phyloP scores from a whole-genome alignment of 768 basidiomycete species.

The Tylopilus balloui region DNA sequence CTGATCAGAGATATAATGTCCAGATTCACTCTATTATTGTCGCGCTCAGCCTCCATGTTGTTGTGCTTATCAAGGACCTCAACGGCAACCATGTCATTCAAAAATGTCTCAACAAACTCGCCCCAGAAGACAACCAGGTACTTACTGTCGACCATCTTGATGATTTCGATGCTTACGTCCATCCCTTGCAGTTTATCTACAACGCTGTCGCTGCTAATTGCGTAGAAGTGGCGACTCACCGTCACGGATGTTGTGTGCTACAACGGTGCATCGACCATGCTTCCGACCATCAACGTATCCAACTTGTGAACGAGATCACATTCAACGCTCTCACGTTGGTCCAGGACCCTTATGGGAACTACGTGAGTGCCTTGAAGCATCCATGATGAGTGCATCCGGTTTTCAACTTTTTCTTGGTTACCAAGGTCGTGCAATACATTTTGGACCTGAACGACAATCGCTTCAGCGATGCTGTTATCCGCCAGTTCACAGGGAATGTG shows the following conservation, averaged over 20 bases:
- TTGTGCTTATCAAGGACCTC: slow-evolving; percentile 97
- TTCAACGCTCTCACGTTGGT: slow-evolving; percentile 97
- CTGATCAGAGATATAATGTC: slow-evolving; percentile 77
- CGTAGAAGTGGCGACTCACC: slow-evolving; percentile 96
- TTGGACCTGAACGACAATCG: slow-evolving; percentile 97
- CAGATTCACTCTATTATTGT: slow-evolving; percentile 97
- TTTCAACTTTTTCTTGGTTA: slow-evolving; percentile 4
- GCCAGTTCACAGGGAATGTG: slow-evolving; percentile 96
- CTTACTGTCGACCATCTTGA: slow-evolving; percentile 1
- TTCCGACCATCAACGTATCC: slow-evolving; percentile 89
- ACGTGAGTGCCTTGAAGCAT: slow-evolving; percentile 44
- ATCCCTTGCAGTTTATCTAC: slow-evolving; percentile 78
- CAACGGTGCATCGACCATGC: slow-evolving; percentile 99
- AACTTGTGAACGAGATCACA: slow-evolving; percentile 98
- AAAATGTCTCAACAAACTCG: slow-evolving; percentile 97
- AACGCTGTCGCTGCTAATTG: slow-evolving; percentile 99
- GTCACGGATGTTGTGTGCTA: slow-evolving; percentile 97
- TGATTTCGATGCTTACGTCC: neutral
- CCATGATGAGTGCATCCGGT: neutral
- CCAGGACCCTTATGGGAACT: slow-evolving; percentile 95
- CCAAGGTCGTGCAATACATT: slow-evolving; percentile 97
- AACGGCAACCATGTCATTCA: slow-evolving; percentile 98
- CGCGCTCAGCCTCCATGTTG: slow-evolving; percentile 95
- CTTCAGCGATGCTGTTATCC: slow-evolving; percentile 95
- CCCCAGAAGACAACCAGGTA: slow-evolving; percentile 98